Evolutionary conservation across 768 basidiomycete species (phyloP).

Genomic region (Mycena polygramma): DNA sequence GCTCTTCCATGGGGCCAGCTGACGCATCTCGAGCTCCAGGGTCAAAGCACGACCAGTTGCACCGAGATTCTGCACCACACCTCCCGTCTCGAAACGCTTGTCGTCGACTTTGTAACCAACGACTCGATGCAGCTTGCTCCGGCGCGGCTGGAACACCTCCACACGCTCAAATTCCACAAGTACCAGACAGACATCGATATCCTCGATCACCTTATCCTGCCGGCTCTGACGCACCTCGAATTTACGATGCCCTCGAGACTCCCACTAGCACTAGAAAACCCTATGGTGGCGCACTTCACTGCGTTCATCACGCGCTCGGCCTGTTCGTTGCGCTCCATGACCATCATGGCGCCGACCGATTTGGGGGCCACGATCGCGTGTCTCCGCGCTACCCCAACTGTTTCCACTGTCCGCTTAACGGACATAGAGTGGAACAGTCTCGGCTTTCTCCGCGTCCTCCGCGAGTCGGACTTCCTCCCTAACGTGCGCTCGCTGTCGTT

Average conservation of each 20-base stretch:
- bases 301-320: too few relatives aligned
- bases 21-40: background rate
- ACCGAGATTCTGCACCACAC: background rate
- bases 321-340: too few relatives aligned
- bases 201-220: constrained; percentile 6
- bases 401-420: too few relatives aligned
- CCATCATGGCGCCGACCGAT: too few relatives aligned
- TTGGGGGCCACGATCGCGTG: too few relatives aligned
- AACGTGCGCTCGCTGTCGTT: too few relatives aligned
- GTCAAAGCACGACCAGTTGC: background rate
- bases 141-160: background rate
- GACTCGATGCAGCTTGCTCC: background rate
- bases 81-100: background rate
- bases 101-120: background rate
- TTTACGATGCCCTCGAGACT: background rate
- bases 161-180: background rate
- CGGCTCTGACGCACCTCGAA: constrained; percentile 2
- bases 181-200: background rate
- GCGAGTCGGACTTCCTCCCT: too few relatives aligned
- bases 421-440: too few relatives aligned
- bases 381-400: too few relatives aligned
- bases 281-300: too few relatives aligned
- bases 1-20: background rate
- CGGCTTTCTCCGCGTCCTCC: too few relatives aligned
- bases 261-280: too few relatives aligned